Evolutionary conservation across 148 eudicot species (phyloP).

Genomic region (Heliosperma pusillum): DNA sequence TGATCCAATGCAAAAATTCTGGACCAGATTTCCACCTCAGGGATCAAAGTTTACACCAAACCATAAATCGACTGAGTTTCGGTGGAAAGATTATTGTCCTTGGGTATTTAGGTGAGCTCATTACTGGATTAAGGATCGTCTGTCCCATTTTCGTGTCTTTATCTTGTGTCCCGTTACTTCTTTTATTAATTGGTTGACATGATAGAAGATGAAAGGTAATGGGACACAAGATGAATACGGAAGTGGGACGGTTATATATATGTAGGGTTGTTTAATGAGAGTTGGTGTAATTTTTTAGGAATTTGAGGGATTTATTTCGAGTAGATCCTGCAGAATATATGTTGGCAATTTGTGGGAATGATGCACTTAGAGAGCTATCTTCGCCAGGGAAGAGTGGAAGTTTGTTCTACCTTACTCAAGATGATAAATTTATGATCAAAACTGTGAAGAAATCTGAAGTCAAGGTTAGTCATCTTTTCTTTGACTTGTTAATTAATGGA

Average conservation of each 20-base stretch:
- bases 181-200: too few species aligned
- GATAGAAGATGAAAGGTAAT: too few species aligned
- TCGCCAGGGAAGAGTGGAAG: constrained; percentile 99
- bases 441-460: constrained; percentile 95
- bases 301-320: constrained; percentile 80
- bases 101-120: constrained; percentile 69
- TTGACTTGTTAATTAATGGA: not conserved
- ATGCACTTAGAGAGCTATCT: constrained; percentile 79
- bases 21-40: constrained; percentile 88
- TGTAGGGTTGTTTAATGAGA: constrained; percentile 2
- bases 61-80: constrained; percentile 73
- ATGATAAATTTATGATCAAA: constrained; percentile 95
- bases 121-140: not conserved
- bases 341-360: constrained; percentile 89
- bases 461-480: constrained; percentile 64
- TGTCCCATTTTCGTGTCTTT: too few species aligned
- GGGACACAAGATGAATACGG: too few species aligned
- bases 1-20: constrained; percentile 82
- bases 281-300: constrained; percentile 37
- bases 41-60: constrained; percentile 84
- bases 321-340: constrained; percentile 95
- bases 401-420: constrained; percentile 85
- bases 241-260: constrained; percentile 2
- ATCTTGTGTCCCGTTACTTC: too few species aligned
- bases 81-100: constrained; percentile 98